Evolutionary conservation across 1,284 basidiomycete species (phyloP), one percentile per base, ranked within the genome.

Genomic region (Pulveroboletus sp.): DNA sequence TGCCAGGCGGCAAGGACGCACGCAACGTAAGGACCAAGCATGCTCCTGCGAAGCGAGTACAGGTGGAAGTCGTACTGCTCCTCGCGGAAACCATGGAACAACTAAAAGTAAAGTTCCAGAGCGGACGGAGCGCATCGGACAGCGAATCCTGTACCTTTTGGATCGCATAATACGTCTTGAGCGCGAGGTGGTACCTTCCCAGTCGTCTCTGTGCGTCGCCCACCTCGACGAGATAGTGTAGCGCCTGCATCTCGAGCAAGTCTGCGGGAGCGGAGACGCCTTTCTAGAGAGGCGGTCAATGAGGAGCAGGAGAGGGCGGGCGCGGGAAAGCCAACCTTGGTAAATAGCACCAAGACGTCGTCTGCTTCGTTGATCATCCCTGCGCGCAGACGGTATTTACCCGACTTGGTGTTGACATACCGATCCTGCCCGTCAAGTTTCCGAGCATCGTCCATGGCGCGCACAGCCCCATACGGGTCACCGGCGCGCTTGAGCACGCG

Each of bases 61-160:
- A 89, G 87, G 73, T 99, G 97, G 81, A 99, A 99, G 74, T 99
- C 97, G 67, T 93, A 96, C 75, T 99, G 96, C 71, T 99, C 97
- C 64, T 98, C 94, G 67, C 96, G 92, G 62, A 94, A 85, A 55
- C 92, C 91, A 54, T 90, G 83, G 73, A 97, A 98, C 17, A 89
- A 79, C 87, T 93, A 12, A 36, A 38, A 44, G 42, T 20, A 52
- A 57, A 18, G 24, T 52, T 60, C 28, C 39, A 62, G 45, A 29
- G 24, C 35, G 24, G 26, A 49, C 17, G 33, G 29, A 51, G 36
- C 50, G 26, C 22, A 58, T 67, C 58, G 20, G n/a, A 58, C 24
- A 45, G 48, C 51, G 45, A 55, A 52, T 39, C 39, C 62, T 66
- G 31, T 38, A 92, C 91, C 77, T 86, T 90, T 58, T 87, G 83